These are phyloP conservation scores for Drechslera avenae DNA, from an alignment of 2,329 filamentous ascomycete species.

Conservation along the genomic window DNA sequence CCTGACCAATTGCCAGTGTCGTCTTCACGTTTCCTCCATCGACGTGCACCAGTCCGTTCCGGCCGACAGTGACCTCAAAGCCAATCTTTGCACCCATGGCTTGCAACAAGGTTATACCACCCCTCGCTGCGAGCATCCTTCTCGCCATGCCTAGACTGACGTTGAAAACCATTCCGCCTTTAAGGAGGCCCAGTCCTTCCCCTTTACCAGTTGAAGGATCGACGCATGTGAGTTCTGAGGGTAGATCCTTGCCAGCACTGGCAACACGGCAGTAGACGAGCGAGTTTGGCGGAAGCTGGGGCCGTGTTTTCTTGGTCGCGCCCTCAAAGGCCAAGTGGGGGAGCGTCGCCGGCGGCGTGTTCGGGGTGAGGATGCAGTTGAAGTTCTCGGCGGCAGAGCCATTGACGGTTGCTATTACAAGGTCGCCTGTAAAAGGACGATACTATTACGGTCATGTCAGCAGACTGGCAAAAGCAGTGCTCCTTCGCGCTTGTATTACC, in stretches of 20 bases:
- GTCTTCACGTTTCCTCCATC: conserved; percentile 75
- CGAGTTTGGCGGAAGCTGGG: conserved; percentile 73
- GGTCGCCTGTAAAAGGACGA: conserved; percentile 76
- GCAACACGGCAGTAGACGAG: conserved; percentile 88
- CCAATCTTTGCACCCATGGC: conserved; percentile 80
- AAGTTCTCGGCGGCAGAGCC: conserved; percentile 77
- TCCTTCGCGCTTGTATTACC: conserved; percentile 59
- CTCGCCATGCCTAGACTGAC: conserved; percentile 83
- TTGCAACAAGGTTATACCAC: conserved; percentile 73
- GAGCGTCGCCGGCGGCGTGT: conserved; percentile 68
- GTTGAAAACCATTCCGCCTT: conserved; percentile 83
- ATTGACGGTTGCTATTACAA: conserved; percentile 85
- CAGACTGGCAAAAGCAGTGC: conserved; percentile 13
- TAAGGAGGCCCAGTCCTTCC: conserved; percentile 83
- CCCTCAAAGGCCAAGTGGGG: conserved; percentile 92
- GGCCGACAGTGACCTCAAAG: conserved; percentile 92
- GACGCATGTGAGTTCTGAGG: conserved; percentile 89
- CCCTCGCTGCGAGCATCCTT: conserved; percentile 68
- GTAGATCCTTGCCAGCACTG: conserved; percentile 66
- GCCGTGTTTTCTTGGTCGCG: conserved; percentile 89
- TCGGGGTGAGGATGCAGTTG: conserved; percentile 74
- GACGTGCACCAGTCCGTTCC: conserved; percentile 93
- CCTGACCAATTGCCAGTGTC: conserved; percentile 77
- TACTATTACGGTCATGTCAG: conserved; percentile 62
- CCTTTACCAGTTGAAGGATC: conserved; percentile 84